Evolutionary conservation across 2,329 filamentous ascomycete species (phyloP), one percentile per base, ranked within the genome.

Genomic region (Ploettnerulaceae sp.): DNA sequence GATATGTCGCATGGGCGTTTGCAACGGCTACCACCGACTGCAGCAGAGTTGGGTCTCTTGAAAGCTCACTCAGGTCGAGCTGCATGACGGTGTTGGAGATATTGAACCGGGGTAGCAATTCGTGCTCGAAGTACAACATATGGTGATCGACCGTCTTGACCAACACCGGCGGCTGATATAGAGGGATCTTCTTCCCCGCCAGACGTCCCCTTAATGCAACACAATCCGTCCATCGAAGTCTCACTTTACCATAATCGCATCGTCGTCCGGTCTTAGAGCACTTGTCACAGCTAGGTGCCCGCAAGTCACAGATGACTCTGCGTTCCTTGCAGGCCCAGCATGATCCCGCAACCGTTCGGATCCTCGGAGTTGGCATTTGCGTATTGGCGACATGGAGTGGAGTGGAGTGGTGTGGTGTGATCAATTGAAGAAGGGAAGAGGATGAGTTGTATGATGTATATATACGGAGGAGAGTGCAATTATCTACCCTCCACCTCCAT

Each of bases 301-400:
- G 57, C 7, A 71, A 61, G 47, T 70, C 68, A 51, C 69, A 71
- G 49, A 70, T 70, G 33, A 70, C 67, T 18, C 69, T 61, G 8
- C 69, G 64, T 37, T 71, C 68, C 52, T 69, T 71, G 58, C 69
- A 71, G 17, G 65, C 61, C 69, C 69, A 71, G 51, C 69, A 71
- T 5, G 69, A 71, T n/a, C 69, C 69, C 50, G 65, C 59, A 39
- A 67, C 63, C 18, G 61, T 59, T 25, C 60, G 56, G 22, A 60
- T 53, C 40, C 57, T 52, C 47, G 55, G 57, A 29, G 37, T 11
- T 42, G 55, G 55, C 55, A 57, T 57, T 38, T 49, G 38, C 37
- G 41, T 42, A 36, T 36, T 25, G 25, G 47, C 48, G 47, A 42
- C 51, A 53, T 53, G 44, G n/a, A n/a, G n/a, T n/a, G n/a, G n/a